These are phyloP conservation scores for Thamnidium elegans DNA, from an alignment of 192 early-diverging fungal genomes.

Conservation along the genomic window DNA sequence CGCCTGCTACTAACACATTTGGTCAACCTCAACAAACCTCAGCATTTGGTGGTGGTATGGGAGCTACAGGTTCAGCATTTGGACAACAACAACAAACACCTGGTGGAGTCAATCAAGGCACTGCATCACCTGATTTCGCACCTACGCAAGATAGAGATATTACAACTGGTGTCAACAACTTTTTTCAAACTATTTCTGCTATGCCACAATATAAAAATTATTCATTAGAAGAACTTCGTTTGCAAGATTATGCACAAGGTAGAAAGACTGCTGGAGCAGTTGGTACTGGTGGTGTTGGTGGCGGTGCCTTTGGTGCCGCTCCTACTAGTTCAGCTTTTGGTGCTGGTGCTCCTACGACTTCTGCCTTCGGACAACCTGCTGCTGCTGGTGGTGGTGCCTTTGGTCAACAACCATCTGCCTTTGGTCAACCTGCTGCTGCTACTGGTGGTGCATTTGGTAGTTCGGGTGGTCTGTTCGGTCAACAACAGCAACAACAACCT, in stretches of 20 bases:
- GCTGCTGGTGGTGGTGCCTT: slow-evolving; percentile 20
- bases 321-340: slow-evolving; percentile 34
- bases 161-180: slow-evolving; percentile 52
- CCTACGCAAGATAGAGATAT: slow-evolving; percentile 48
- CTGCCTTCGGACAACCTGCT: slow-evolving; percentile 35
- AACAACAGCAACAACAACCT: background rate
- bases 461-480: slow-evolving; percentile 13
- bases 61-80: slow-evolving; percentile 38
- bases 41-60: slow-evolving; percentile 32
- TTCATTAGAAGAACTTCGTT: slow-evolving; percentile 87
- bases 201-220: slow-evolving; percentile 84
- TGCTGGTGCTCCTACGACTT: slow-evolving; percentile 16
- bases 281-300: slow-evolving; percentile 36
- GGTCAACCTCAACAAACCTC: slow-evolving; percentile 42
- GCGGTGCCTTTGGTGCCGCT: slow-evolving; percentile 38
- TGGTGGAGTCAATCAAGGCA: slow-evolving; percentile 41
- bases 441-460: background rate
- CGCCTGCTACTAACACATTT: slow-evolving; percentile 25
- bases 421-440: slow-evolving; percentile 27
- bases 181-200: slow-evolving; percentile 70
- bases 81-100: slow-evolving; percentile 33
- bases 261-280: slow-evolving; percentile 56
- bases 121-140: slow-evolving; percentile 53
- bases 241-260: slow-evolving; percentile 83
- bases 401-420: slow-evolving; percentile 10